Base-by-base conservation (phyloP, 202 grass and related monocot genomes). In the Cymbopogon flexuosus region DNA sequence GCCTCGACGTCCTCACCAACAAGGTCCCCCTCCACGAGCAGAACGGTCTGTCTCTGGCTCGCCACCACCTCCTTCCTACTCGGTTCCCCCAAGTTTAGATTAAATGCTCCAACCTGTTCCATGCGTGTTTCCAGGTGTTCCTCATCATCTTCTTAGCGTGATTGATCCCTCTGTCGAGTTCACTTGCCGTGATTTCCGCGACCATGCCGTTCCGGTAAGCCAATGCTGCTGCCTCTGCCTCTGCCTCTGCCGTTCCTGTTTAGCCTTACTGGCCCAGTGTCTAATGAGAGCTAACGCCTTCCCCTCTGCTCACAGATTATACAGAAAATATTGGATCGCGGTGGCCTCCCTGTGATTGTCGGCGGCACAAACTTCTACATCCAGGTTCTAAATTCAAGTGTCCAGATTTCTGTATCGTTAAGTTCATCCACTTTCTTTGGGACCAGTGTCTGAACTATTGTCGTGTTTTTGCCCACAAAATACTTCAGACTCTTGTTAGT, bases 291-390 rank as follows among this genome's bases (percentile, higher is more conserved):
- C 49, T 30, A 43, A 23, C 24, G 8, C 52, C 1, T 10, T 73
- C 73, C 67, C 39, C 41, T 37, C 14, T 78, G 47, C 6, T 16
- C 23, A 34, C 81, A 99, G 96, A 93, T 96, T 70, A 91, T 99
- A 68, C 74, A 95, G 8, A 87, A 83, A 36, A 91, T 99, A 80
- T 56, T 93, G 74, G 85, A 85, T 79, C 86, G 80, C 18, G 81
- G 83, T 79, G 90, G 92, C 29, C 85, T 99, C 71, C 96, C 90
- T 45, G 92, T 99, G 85, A 76, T 96, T 80, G 92, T 99, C 41
- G 92, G 96, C 21, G 96, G 90, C 22, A 99, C 96, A 64, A 99
- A 99, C 73, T 95, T 93, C 80, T 99, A 99, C 65, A 96, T 99
- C 47, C 96, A 99, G 92, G 96, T 99, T 54, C 60, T 4, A 35